Percentiles rank a stretch among this genome's conserved stretches.
Conservation (phyloP, 1,284 basidiomycete genomes). For the Ustilago curta region DNA sequence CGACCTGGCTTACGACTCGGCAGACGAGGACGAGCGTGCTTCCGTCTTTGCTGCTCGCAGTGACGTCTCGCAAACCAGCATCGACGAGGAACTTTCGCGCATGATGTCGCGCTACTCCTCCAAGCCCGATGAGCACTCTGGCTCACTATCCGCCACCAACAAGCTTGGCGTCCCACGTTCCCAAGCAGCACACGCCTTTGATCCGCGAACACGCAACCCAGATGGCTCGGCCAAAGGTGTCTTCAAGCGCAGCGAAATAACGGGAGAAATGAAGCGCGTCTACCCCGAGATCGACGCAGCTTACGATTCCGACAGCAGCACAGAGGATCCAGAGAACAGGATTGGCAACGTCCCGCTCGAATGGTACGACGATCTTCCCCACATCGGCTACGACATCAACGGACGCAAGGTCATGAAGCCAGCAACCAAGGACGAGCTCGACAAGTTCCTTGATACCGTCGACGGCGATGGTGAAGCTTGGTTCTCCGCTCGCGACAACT, state of each 20-base stretch:
- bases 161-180: slow-evolving; percentile 64
- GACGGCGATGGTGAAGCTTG: slow-evolving; percentile 88
- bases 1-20: slow-evolving; percentile 51
- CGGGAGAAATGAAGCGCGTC: slow-evolving; percentile 86
- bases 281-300: slow-evolving; percentile 93
- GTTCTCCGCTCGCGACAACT: slow-evolving; percentile 94
- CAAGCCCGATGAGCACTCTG: slow-evolving; percentile 69
- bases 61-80: slow-evolving; percentile 46
- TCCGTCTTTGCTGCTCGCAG: slow-evolving; percentile 47
- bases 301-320: slow-evolving; percentile 96
- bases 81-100: slow-evolving; percentile 57
- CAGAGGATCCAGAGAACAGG: slow-evolving; percentile 93
- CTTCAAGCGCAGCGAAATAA: slow-evolving; percentile 79
- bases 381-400: slow-evolving; percentile 96
- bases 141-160: slow-evolving; percentile 56
- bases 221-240: slow-evolving; percentile 69
- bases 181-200: slow-evolving; percentile 73
- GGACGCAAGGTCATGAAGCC: slow-evolving; percentile 94
- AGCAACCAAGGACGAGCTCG: slow-evolving; percentile 94
- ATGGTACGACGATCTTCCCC: slow-evolving; percentile 99
- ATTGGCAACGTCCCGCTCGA: slow-evolving; percentile 95
- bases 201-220: slow-evolving; percentile 73
- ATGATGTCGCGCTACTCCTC: slow-evolving; percentile 66
- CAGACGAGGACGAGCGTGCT: slow-evolving; percentile 56
- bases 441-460: slow-evolving; percentile 93